phyloP scores from a whole-genome alignment of 305 asterid species.

The Fraxinus paxiana region DNA sequence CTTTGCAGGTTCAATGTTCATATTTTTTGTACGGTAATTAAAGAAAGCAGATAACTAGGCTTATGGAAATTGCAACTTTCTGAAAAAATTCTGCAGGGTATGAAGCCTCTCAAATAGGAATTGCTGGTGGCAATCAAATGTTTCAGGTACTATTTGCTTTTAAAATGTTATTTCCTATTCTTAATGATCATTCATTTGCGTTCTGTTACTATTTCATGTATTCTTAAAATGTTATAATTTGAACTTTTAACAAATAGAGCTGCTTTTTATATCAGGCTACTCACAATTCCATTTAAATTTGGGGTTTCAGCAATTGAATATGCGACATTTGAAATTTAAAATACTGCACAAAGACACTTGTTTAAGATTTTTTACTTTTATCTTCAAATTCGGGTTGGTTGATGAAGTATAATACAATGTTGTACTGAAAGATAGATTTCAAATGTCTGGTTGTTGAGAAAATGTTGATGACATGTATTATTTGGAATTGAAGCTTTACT shows the following conservation, averaged over 20 bases:
- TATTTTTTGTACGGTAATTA: background rate
- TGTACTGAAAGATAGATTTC: background rate
- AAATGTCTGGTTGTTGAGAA: background rate
- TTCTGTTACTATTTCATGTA: background rate
- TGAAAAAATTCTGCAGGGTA: constrained; percentile 36
- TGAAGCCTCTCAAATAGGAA: constrained; percentile 65
- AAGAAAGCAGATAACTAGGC: background rate
- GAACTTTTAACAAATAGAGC: background rate
- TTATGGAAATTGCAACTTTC: constrained; percentile 15
- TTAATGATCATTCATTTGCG: background rate
- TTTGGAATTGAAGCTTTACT: background rate
- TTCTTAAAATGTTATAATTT: background rate
- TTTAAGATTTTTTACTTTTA: background rate
- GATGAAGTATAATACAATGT: background rate
- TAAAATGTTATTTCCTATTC: background rate
- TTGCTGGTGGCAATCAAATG: constrained; percentile 6
- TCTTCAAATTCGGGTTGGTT: background rate
- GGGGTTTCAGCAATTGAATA: background rate
- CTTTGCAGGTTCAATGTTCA: too few relatives aligned
- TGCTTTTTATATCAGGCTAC: background rate
- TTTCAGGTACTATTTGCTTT: constrained; percentile 32
- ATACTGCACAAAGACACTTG: too few relatives aligned
- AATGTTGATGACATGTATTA: background rate
- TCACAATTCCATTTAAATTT: background rate
- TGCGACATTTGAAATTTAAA: too few relatives aligned